Evolutionary conservation across 768 basidiomycete genomes (phyloP).

Genomic region (Boletus tylopilopsis): DNA sequence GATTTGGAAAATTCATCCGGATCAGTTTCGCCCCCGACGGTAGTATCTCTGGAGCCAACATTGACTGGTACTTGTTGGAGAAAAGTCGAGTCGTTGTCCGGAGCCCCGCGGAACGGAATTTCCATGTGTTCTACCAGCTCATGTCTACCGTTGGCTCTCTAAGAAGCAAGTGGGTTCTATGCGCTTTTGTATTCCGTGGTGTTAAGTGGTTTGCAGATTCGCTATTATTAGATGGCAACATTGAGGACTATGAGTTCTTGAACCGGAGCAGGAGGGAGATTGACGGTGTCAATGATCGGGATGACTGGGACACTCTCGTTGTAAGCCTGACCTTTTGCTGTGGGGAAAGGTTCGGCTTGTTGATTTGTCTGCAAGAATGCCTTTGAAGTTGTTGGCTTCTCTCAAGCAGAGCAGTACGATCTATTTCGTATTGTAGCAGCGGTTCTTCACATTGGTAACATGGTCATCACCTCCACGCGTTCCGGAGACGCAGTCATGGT

Average conservation of each 20-base stretch:
- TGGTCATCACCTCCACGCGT: conserved; percentile 72
- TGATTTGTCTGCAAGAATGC: conserved; percentile 50
- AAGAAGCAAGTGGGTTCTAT: conserved; percentile 49
- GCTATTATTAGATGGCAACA: conserved; percentile 66
- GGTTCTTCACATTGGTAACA: conserved; percentile 94
- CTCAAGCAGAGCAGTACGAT: conserved; percentile 78
- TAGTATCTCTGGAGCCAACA: conserved; percentile 95
- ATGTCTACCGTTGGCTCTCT: conserved; percentile 71
- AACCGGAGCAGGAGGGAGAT: conserved; percentile 87
- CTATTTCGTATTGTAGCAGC: conserved; percentile 93
- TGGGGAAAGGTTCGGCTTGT: not conserved
- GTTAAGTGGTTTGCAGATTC: conserved; percentile 44
- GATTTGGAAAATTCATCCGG: conserved; percentile 97
- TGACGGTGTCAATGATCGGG: conserved; percentile 90
- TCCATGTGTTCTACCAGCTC: conserved; percentile 97
- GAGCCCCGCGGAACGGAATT: conserved; percentile 85
- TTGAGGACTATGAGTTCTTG: conserved; percentile 86
- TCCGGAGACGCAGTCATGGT: conserved; percentile 78
- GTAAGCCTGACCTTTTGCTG: conserved; percentile 35
- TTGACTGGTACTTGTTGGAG: conserved; percentile 98
- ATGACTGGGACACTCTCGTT: conserved; percentile 82
- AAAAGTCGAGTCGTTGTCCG: conserved; percentile 93
- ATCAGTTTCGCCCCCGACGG: conserved; percentile 93
- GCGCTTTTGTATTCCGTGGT: not conserved
- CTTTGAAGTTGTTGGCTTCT: conserved; percentile 87